These are phyloP conservation scores for Trichoderma koningii DNA, from an alignment of 2,329 filamentous ascomycete species.

Conservation along the genomic window DNA sequence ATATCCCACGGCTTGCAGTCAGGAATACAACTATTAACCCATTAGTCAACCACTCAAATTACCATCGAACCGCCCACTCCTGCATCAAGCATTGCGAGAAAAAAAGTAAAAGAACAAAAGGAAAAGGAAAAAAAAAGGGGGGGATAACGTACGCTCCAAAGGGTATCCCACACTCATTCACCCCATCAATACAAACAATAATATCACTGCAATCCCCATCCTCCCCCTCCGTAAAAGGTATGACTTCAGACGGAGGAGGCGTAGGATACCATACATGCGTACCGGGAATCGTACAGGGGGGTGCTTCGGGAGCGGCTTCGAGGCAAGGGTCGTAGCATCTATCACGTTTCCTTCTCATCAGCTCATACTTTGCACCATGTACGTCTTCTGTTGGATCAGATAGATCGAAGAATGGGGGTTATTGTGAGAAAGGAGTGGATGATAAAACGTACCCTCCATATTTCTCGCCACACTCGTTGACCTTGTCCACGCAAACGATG, in stretches of 20 bases:
- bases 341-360: background rate
- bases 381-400: no score
- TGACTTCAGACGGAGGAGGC: background rate
- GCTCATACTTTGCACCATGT: background rate
- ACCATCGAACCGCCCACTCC: no score
- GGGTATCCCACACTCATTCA: slow-evolving; percentile 34
- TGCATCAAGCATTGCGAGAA: no score
- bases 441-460: slow-evolving; percentile 36
- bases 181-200: slow-evolving; percentile 33
- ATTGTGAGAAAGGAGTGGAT: background rate
- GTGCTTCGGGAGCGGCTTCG: slow-evolving; percentile 31
- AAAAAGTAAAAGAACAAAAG: no score
- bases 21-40: slow-evolving; percentile 31
- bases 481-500: slow-evolving; percentile 35
- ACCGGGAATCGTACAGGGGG: slow-evolving; percentile 29
- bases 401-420: background rate
- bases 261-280: slow-evolving; percentile 2
- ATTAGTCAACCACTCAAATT: background rate
- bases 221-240: background rate
- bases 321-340: slow-evolving; percentile 40
- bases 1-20: slow-evolving; percentile 32
- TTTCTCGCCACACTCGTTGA: slow-evolving; percentile 35
- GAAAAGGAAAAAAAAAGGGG: no score
- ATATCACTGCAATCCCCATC: slow-evolving; percentile 33
- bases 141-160: slow-evolving; percentile 33